Conservation (phyloP, 164 flowering plant species). For the Aristolochia contorta region DNA sequence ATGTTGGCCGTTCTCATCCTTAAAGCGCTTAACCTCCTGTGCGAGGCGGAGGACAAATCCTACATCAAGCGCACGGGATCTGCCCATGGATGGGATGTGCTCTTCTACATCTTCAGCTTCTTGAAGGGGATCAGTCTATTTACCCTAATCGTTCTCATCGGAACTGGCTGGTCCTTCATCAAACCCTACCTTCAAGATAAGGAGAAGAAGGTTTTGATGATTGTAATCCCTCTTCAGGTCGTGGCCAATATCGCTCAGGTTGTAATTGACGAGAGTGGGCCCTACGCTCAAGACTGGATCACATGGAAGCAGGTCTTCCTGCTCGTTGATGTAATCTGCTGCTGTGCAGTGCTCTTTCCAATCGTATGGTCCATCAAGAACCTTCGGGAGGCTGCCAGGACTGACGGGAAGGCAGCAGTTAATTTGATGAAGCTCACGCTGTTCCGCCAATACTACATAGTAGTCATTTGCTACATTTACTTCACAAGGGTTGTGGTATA, state of each 20-base stretch:
- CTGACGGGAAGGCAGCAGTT: slow-evolving; percentile 92
- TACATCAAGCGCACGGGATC: slow-evolving; percentile 73
- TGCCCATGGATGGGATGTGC: slow-evolving; percentile 96
- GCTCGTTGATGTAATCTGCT: slow-evolving; percentile 82
- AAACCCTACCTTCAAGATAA: slow-evolving; percentile 83
- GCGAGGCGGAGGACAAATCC: slow-evolving; percentile 86
- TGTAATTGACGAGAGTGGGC: slow-evolving; percentile 79
- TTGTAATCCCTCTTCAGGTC: slow-evolving; percentile 88
- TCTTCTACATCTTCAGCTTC: slow-evolving; percentile 86
- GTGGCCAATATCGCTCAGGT: slow-evolving; percentile 80
- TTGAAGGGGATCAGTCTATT: slow-evolving; percentile 68
- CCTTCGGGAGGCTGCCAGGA: slow-evolving; percentile 71
- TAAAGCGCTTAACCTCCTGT: slow-evolving; percentile 48
- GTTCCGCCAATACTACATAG: slow-evolving; percentile 81
- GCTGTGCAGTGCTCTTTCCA: slow-evolving; percentile 89
- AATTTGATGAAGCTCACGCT: slow-evolving; percentile 82
- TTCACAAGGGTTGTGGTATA: slow-evolving; percentile 85
- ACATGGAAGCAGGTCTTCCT: slow-evolving; percentile 87
- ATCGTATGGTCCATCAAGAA: slow-evolving; percentile 96
- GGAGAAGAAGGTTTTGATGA: slow-evolving; percentile 93
- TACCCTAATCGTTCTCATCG: slow-evolving; percentile 80
- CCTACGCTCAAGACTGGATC: slow-evolving; percentile 63
- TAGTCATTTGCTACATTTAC: slow-evolving; percentile 87
- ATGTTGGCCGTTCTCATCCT: slow-evolving; percentile 64
- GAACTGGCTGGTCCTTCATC: slow-evolving; percentile 94